These are phyloP conservation scores for Saussurea involucrata DNA, from an alignment of 129 eudicot species.

Conservation along the genomic window DNA sequence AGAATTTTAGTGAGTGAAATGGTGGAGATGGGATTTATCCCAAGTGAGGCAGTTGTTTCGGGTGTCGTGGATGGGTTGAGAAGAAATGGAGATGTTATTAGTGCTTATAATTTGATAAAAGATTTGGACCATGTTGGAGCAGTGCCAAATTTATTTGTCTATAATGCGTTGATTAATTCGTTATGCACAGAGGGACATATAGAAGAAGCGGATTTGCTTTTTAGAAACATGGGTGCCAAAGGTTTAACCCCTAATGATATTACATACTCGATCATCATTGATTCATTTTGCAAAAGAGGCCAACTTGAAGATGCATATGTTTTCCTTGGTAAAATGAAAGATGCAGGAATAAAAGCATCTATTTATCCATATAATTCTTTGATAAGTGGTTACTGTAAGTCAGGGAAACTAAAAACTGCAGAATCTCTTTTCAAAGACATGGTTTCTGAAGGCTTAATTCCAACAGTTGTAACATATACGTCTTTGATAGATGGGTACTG, in stretches of 20 bases:
- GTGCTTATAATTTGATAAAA: conserved; percentile 53
- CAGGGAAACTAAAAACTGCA: conserved; percentile 53
- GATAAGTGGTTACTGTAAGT: conserved; percentile 67
- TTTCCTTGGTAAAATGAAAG: conserved; percentile 53
- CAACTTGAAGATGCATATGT: conserved; percentile 44
- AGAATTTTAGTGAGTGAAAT: conserved; percentile 53
- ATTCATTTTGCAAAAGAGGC: conserved; percentile 70
- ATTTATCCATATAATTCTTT: conserved; percentile 64
- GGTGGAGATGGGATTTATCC: conserved; percentile 61
- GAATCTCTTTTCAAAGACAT: conserved; percentile 45
- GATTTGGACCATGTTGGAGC: conserved; percentile 38
- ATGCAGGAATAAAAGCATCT: conserved; percentile 46
- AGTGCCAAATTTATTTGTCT: conserved; percentile 58
- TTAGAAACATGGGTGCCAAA: conserved; percentile 44
- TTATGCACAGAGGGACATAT: conserved; percentile 59
- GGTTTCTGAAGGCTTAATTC: conserved; percentile 47
- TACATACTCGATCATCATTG: conserved; percentile 61
- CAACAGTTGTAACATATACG: conserved; percentile 81
- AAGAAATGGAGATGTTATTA: conserved; percentile 48
- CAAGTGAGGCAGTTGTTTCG: conserved; percentile 66
- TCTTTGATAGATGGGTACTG: conserved; percentile 76
- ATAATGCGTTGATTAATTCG: conserved; percentile 63
- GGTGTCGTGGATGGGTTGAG: conserved; percentile 77
- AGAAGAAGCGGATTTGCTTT: conserved; percentile 59
- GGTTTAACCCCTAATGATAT: conserved; percentile 65